A percentile compares a stretch with the other conserved stretches of the same genome.
Evolutionary conservation across 2,329 filamentous ascomycete genomes (phyloP).

Genomic region (Chrysosphaeria jannelii): DNA sequence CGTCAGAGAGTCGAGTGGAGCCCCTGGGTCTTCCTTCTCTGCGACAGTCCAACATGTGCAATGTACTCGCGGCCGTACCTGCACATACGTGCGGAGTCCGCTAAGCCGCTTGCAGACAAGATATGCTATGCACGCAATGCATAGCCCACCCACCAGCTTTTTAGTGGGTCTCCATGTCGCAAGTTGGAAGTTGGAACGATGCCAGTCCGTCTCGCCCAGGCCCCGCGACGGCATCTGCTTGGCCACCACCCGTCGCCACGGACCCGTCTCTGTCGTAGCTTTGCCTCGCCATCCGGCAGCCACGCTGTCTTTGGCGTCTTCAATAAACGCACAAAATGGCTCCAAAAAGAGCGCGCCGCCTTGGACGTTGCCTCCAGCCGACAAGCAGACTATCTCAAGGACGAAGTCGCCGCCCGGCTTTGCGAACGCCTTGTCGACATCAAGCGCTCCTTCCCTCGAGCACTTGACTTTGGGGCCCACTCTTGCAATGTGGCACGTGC

Average conservation of each 20-base stretch:
- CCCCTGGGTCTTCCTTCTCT: no score
- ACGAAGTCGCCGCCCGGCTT: constrained; percentile 63
- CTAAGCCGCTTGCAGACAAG: no score
- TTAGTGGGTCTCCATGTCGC: no score
- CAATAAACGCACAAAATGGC: constrained; percentile 60
- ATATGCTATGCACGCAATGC: no score
- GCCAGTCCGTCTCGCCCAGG: no score
- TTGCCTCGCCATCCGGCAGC: constrained; percentile 52
- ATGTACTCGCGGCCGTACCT: no score
- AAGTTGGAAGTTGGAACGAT: no score
- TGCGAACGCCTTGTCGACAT: constrained; percentile 79
- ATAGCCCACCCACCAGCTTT: no score
- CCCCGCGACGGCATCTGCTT: no score
- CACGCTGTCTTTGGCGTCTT: constrained; percentile 69
- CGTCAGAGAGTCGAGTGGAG: no score
- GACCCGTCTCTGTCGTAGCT: constrained; percentile 19
- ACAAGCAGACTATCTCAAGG: constrained; percentile 70
- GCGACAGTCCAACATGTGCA: no score
- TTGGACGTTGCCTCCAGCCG: constrained; percentile 37
- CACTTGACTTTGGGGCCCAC: constrained; percentile 82
- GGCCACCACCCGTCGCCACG: background rate
- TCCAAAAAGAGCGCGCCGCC: constrained; percentile 73
- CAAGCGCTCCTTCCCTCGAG: constrained; percentile 56
- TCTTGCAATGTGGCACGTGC: constrained; percentile 79
- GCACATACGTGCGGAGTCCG: no score